These are phyloP conservation scores for Didymella keratinophila DNA, from an alignment of 2,329 filamentous ascomycete species.

Conservation along the genomic window DNA sequence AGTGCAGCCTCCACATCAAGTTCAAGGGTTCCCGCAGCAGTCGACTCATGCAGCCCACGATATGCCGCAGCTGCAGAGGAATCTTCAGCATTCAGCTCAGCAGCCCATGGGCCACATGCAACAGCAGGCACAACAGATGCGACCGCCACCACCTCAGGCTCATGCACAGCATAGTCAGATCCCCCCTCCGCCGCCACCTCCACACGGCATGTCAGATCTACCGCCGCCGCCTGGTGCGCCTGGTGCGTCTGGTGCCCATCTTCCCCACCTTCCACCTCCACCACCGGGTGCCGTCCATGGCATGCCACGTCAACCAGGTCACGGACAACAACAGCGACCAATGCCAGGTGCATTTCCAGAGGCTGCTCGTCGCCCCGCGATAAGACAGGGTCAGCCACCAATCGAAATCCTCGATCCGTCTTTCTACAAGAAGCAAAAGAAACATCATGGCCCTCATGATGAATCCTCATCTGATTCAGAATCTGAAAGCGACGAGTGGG, in stretches of 20 bases:
- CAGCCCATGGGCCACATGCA: conserved; percentile 9
- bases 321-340: conserved; percentile 13
- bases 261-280: conserved; percentile 10
- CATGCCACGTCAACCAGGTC: conserved; percentile 19
- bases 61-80: conserved; percentile 19
- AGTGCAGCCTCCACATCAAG: conserved; percentile 8
- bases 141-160: conserved; percentile 11
- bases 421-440: conserved; percentile 28
- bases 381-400: conserved; percentile 18
- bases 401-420: conserved; percentile 15
- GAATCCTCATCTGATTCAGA: conserved; percentile 26
- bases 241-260: not conserved
- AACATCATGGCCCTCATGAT: conserved; percentile 17
- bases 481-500: conserved; percentile 27
- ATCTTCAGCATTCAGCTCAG: conserved; percentile 3
- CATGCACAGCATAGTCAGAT: conserved; percentile 1
- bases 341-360: conserved; percentile 34
- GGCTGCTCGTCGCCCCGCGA: conserved; percentile 7
- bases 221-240: conserved; percentile 7
- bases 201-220: not conserved
- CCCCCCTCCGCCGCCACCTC: conserved; percentile 10
- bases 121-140: not conserved
- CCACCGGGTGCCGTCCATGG: not conserved
- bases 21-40: conserved; percentile 14
- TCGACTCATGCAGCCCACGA: conserved; percentile 9